Conservation (phyloP, 2,329 filamentous ascomycete species). For the Colletotrichum coccodes region DNA sequence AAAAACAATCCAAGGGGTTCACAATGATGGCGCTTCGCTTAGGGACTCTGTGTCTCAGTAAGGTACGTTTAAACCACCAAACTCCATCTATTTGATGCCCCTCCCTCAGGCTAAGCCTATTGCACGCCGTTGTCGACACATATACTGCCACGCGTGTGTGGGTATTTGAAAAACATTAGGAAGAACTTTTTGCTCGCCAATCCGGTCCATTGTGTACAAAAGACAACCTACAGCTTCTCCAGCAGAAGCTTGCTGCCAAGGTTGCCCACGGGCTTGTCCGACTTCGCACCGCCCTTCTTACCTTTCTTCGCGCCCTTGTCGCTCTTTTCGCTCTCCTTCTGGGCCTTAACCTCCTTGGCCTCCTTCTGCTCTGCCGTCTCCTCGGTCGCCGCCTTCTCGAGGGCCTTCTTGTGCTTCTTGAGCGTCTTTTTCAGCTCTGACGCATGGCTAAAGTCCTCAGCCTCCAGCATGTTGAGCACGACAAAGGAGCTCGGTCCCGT, state of each 20-base stretch:
- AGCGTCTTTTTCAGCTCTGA: constrained; percentile 75
- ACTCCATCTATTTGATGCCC: constrained; percentile 21
- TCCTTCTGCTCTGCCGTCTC: constrained; percentile 65
- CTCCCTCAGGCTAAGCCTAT: constrained; percentile 14
- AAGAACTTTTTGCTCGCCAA: constrained; percentile 26
- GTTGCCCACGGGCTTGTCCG: constrained; percentile 64
- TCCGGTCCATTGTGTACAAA: constrained; percentile 10
- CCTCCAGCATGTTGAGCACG: constrained; percentile 82
- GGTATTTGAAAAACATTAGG: constrained; percentile 24
- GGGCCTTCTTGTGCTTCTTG: constrained; percentile 76
- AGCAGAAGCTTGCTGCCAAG: constrained; percentile 70
- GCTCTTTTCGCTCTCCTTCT: constrained; percentile 49
- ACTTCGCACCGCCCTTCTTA: constrained; percentile 54
- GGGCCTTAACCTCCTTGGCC: constrained; percentile 59
- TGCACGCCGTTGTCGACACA: constrained; percentile 24
- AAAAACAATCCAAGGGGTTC: neutral
- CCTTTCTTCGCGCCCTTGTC: constrained; percentile 52
- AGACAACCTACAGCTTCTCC: constrained; percentile 57
- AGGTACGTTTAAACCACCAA: neutral
- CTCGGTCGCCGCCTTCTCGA: constrained; percentile 74
- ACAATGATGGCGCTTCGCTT: neutral
- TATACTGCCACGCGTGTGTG: constrained; percentile 18
- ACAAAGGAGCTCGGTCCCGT: constrained; percentile 88
- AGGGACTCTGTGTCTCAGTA: neutral
- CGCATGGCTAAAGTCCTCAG: constrained; percentile 73